These are phyloP conservation scores for Solanum chaucha DNA, from an alignment of 257 asterid species.

Conservation along the genomic window DNA sequence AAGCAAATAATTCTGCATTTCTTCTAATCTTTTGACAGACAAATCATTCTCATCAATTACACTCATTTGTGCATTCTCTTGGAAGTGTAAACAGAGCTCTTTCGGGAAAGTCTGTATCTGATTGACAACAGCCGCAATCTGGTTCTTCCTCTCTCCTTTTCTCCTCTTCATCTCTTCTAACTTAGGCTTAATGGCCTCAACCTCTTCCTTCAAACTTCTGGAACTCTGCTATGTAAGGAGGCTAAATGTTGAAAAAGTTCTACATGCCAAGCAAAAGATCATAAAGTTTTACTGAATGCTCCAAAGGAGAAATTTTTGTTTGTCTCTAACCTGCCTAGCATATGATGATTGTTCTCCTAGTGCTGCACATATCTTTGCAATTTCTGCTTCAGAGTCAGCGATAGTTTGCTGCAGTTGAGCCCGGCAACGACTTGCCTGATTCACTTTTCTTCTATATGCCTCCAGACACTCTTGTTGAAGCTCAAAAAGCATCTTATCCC, in stretches of 20 bases:
- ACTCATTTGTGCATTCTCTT: slow-evolving; percentile 5
- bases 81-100: slow-evolving; percentile 45
- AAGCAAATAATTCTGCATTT: slow-evolving; percentile 34
- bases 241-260: neutral
- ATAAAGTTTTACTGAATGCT: neutral
- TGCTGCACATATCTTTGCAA: slow-evolving; percentile 50
- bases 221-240: slow-evolving; percentile 25
- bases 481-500: slow-evolving; percentile 71
- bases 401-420: slow-evolving; percentile 74
- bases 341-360: slow-evolving; percentile 54
- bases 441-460: slow-evolving; percentile 75
- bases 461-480: slow-evolving; percentile 83
- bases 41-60: slow-evolving; percentile 54
- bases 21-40: slow-evolving; percentile 61
- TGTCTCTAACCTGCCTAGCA: slow-evolving; percentile 35
- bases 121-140: slow-evolving; percentile 46
- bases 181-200: slow-evolving; percentile 46
- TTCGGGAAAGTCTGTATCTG: slow-evolving; percentile 43
- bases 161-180: slow-evolving; percentile 58
- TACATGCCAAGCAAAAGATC: neutral
- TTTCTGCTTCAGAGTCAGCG: slow-evolving; percentile 69
- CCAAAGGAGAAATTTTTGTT: neutral
- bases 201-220: slow-evolving; percentile 58
- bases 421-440: slow-evolving; percentile 51
- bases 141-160: slow-evolving; percentile 52